Conservation (phyloP, 805 yeast genomes). For the Candida incommunis region DNA sequence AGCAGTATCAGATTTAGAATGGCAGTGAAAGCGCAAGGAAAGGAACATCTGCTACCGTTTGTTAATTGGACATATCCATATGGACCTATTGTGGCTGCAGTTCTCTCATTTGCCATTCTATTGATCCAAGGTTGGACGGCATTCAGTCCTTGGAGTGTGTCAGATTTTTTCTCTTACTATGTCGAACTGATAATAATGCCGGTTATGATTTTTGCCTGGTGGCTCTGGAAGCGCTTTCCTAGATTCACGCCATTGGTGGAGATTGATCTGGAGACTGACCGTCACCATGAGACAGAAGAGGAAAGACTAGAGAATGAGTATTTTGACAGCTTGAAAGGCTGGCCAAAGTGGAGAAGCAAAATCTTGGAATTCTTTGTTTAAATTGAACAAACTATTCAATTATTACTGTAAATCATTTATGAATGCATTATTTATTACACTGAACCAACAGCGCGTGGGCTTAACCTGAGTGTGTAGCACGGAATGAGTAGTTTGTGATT, state of each 20-base stretch:
- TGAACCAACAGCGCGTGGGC: too few relatives aligned
- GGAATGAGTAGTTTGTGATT: too few relatives aligned
- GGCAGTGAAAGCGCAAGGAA: conserved; percentile 28
- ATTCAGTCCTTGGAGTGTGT: conserved; percentile 51
- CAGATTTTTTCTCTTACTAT: conserved; percentile 51
- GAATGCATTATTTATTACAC: too few relatives aligned
- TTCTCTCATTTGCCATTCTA: conserved; percentile 32
- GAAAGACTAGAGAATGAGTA: conserved; percentile 28
- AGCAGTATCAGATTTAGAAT: conserved; percentile 41
- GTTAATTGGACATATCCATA: conserved; percentile 37
- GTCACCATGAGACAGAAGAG: conserved; percentile 40
- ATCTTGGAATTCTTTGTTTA: conserved; percentile 6
- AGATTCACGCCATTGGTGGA: conserved; percentile 42
- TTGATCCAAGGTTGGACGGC: conserved; percentile 52
- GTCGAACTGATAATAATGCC: conserved; percentile 46
- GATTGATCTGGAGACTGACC: conserved; percentile 67
- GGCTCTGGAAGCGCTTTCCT: conserved; percentile 34
- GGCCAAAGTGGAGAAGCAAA: conserved; percentile 26
- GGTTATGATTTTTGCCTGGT: conserved; percentile 42
- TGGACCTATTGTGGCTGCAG: conserved; percentile 34
- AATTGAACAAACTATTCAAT: too few relatives aligned
- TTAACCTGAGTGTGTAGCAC: too few relatives aligned
- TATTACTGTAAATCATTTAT: too few relatives aligned
- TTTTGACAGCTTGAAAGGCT: conserved; percentile 28
- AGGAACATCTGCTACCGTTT: conserved; percentile 30